Evolutionary conservation across 2,329 filamentous ascomycete genomes (phyloP).

Genomic region (Fusarium sp.): DNA sequence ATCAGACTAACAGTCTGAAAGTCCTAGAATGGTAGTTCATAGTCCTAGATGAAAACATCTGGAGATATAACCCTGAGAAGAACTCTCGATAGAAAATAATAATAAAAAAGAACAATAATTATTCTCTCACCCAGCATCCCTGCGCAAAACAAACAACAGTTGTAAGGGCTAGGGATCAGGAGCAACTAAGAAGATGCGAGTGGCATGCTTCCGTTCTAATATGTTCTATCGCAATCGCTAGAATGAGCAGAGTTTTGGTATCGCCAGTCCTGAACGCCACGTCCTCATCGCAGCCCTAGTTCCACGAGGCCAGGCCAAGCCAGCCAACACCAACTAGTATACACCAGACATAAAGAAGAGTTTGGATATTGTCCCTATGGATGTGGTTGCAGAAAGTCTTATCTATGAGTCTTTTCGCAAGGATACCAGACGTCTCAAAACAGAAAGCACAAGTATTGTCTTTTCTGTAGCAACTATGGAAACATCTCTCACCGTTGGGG

Average conservation of each 20-base stretch:
- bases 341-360: too few relatives aligned
- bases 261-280: too few relatives aligned
- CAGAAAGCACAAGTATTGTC: background rate
- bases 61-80: background rate
- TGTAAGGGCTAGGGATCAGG: background rate
- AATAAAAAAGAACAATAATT: too few relatives aligned
- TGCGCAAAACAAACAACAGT: too few relatives aligned
- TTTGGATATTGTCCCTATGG: too few relatives aligned
- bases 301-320: too few relatives aligned
- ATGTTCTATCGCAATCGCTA: background rate
- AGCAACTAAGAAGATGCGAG: background rate
- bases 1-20: conserved; percentile 3
- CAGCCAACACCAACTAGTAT: too few relatives aligned
- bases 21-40: conserved; percentile 5
- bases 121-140: too few relatives aligned
- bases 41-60: conserved; percentile 5
- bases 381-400: background rate
- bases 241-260: too few relatives aligned
- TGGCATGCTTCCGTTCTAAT: background rate
- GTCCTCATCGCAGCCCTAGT: too few relatives aligned
- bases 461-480: background rate
- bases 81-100: too few relatives aligned
- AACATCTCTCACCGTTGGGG: background rate
- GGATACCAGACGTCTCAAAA: background rate
- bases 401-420: background rate